Percentiles rank a stretch among this genome's conserved stretches.
Conservation (phyloP, 2,329 filamentous ascomycete genomes). For the Westerdykella sp. region DNA sequence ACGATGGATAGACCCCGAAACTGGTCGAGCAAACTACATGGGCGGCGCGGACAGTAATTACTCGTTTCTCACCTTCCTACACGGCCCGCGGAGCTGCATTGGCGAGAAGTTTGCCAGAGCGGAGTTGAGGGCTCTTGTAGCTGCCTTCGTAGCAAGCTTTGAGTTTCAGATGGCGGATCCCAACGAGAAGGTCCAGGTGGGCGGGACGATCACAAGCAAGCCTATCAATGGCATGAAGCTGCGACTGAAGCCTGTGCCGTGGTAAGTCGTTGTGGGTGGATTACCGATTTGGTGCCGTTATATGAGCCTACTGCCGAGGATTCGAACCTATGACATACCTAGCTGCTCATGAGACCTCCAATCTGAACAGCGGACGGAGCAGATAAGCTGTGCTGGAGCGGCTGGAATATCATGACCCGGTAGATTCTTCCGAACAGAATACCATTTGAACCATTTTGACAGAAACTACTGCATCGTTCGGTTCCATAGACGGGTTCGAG, state of each 20-base stretch:
- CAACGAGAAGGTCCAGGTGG: slow-evolving; percentile 22
- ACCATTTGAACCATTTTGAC: too few relatives aligned
- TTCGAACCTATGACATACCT: too few relatives aligned
- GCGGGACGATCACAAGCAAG: slow-evolving; percentile 36
- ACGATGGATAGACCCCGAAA: slow-evolving; percentile 40
- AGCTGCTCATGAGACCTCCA: too few relatives aligned
- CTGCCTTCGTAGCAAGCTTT: slow-evolving; percentile 31
- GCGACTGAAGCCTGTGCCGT: slow-evolving; percentile 17
- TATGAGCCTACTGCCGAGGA: too few relatives aligned
- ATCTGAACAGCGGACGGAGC: too few relatives aligned
- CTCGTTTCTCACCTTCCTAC: slow-evolving; percentile 40
- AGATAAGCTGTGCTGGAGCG: too few relatives aligned
- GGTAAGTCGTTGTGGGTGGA: too few relatives aligned
- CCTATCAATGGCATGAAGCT: slow-evolving; percentile 35
- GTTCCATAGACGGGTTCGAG: too few relatives aligned
- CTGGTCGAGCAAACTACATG: slow-evolving; percentile 36
- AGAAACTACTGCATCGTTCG: too few relatives aligned
- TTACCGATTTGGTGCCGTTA: too few relatives aligned
- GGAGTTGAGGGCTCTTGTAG: slow-evolving; percentile 33
- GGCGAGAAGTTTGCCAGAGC: slow-evolving; percentile 35
- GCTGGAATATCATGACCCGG: too few relatives aligned
- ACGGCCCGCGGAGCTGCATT: slow-evolving; percentile 38
- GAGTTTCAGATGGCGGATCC: slow-evolving; percentile 31
- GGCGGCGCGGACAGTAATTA: slow-evolving; percentile 37
- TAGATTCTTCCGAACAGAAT: too few relatives aligned